phyloP scores from a whole-genome alignment of 2,329 filamentous ascomycete species.

The Penicillium sp. region DNA sequence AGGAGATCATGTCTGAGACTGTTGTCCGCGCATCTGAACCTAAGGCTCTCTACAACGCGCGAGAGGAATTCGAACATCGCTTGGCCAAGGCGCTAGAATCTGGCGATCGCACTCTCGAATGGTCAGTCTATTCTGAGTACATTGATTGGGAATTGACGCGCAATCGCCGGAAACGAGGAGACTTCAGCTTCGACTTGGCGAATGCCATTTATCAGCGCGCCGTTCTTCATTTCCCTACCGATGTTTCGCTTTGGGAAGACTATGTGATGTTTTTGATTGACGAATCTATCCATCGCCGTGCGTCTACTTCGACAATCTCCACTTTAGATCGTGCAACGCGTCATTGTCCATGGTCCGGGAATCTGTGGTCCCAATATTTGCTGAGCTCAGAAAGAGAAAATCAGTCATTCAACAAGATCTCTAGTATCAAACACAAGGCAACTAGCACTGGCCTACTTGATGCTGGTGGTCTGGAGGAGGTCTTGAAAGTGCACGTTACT shows the following conservation, averaged over 20 bases:
- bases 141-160: constrained; percentile 78
- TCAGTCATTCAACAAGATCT: constrained; percentile 74
- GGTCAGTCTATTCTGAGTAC: constrained; percentile 63
- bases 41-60: constrained; percentile 54
- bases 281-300: constrained; percentile 50
- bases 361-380: constrained; percentile 86
- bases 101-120: constrained; percentile 55
- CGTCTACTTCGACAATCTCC: constrained; percentile 57
- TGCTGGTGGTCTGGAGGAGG: constrained; percentile 78
- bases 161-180: constrained; percentile 53
- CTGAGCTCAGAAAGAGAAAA: constrained; percentile 77
- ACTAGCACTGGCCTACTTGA: constrained; percentile 83
- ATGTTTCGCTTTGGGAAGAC: constrained; percentile 78
- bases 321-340: constrained; percentile 77
- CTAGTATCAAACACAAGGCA: constrained; percentile 86
- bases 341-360: constrained; percentile 91
- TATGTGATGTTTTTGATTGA: constrained; percentile 71
- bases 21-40: constrained; percentile 52
- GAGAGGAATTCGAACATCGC: constrained; percentile 56
- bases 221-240: constrained; percentile 68
- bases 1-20: constrained; percentile 58
- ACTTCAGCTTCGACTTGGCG: constrained; percentile 55
- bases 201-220: constrained; percentile 74
- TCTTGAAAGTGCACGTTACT: constrained; percentile 85
- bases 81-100: constrained; percentile 52